Base-by-base conservation (phyloP, 2,329 filamentous ascomycete species). In the Ilyonectria mors-panacis region DNA sequence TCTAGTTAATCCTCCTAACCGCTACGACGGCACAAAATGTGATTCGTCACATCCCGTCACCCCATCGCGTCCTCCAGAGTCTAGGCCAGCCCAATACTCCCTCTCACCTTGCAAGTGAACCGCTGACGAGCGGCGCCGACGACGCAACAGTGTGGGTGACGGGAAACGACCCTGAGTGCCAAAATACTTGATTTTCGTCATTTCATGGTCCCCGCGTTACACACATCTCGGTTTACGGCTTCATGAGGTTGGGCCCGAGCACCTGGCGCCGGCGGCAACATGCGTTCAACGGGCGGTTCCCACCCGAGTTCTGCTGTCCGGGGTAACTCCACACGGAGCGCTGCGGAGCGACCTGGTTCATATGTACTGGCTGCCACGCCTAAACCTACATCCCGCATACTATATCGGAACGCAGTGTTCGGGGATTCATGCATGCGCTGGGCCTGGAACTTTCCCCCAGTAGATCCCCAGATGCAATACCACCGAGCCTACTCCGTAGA, bases 11-110 rank as follows among this genome's bases (percentile, higher is more conserved):
- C 33, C 23, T 35, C 9, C 45, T 37, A 33, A 44, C 60, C 71
- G 28, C 59, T 37, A 39, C 56, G 21, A 48, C 56, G 68, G 61
- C 65, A 63, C 59, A 65, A 39, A 70, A 75, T 73, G 45, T 68
- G 73, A 75, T 72, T 69, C 57, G 61, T 75, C 73, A 74, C 62
- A 75, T 72, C 59, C 44, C 19, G 23, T 45, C 35, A 37, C 26
- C 35, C 42, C 59, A 44, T 60, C 23, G 12, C 30, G 17, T 42
- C 19, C 35, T 21, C 15, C 35, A 60, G 37, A 58, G 65, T 63
- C 66, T 56, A 55, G 71, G 30, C 59, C 56, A 65, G 17, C 19
- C 26, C 23, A 6, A 59, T 66, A 53, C 62, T 55, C 48, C 60
- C 42, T 55, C 45, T n/a, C 44, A 30, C 28, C 33, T 23, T 35